Base-by-base conservation (phyloP, 129 eudicot species). In the Sambucus nigra region DNA sequence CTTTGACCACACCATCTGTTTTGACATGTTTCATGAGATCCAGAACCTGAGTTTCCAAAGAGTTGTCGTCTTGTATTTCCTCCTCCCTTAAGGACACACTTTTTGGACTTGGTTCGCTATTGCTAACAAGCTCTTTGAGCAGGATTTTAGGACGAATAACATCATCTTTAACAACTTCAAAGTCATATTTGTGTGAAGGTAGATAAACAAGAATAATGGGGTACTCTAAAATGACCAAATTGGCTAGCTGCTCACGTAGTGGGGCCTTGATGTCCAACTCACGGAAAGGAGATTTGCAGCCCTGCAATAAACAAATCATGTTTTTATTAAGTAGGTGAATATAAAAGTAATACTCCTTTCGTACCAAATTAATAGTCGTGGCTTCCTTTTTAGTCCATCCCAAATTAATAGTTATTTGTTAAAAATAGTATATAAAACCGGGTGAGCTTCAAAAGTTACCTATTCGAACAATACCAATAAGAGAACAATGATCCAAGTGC, bases 151-250 rank as follows among this genome's bases (percentile, higher is more conserved):
- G 29, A 46, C 47, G 75, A n/a, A n/a, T n/a, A 60, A 8, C 59
- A 3, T 54, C 17, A 47, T 48, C 76, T 55, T 76, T 79, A 12
- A 80, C 49, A 0, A 92, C 82, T 67, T 82, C 74, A 62, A 74
- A 78, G 60, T 79, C 59, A 13, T 25, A 60, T 38, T 5, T 62
- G 47, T 86, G 78, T 35, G 91, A 82, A 51, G 94, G 87, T 35
- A 82, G 77, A 23, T 66, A 80, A 15, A 86, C 79, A 47, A 79
- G 81, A 69, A 92, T 86, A 23, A 85, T 80, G 5, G 96, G 99
- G 55, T 92, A 92, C 75, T 92, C 99, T 16, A 92, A 40, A 32
- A 92, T 62, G 16, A 63, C 82, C 55, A 80, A 39, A 51, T 80
- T 72, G 33, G 65, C 68, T 51, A 92, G 50, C 31, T 76, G 94